Evolutionary conservation across 257 asterid genomes (phyloP).

Genomic region (Verbena officinalis): DNA sequence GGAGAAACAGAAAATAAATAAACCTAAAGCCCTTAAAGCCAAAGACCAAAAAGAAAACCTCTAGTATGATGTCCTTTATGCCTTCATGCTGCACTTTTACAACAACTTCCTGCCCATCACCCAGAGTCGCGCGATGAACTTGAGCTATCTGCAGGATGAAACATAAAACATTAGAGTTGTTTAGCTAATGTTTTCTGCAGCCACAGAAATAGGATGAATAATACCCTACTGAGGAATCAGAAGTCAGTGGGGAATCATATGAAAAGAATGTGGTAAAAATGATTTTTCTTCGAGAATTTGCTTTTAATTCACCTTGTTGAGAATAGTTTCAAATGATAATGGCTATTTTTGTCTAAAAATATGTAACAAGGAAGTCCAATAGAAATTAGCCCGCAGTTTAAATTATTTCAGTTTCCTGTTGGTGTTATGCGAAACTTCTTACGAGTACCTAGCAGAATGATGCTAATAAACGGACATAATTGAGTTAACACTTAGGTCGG

Average conservation of each 20-base stretch:
- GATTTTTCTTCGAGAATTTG: not conserved
- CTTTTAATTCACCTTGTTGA: not conserved
- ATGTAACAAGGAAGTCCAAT: slow-evolving; percentile 7
- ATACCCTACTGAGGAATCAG: not conserved
- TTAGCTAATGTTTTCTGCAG: slow-evolving; percentile 14
- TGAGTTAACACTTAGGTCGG: slow-evolving; percentile 6
- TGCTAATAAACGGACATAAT: not conserved
- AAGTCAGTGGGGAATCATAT: slow-evolving; percentile 1
- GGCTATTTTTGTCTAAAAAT: slow-evolving; percentile 10
- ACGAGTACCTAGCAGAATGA: no score
- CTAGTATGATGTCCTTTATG: slow-evolving; percentile 81
- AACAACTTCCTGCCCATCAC: slow-evolving; percentile 79
- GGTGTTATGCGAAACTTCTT: no score
- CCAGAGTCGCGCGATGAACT: slow-evolving; percentile 94
- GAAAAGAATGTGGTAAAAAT: slow-evolving; percentile 17
- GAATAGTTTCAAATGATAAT: slow-evolving; percentile 15
- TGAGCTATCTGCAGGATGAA: slow-evolving; percentile 77
- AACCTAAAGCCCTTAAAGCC: slow-evolving; percentile 20
- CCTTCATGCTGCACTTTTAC: slow-evolving; percentile 98
- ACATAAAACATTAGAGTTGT: slow-evolving; percentile 19
- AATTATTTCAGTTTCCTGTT: no score
- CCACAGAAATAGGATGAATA: not conserved
- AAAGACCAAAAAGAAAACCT: slow-evolving; percentile 47
- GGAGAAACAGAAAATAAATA: slow-evolving; percentile 19
- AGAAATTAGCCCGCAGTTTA: no score